Evolutionary conservation across 192 early-diverging fungal genomes (phyloP).

Genomic region (Pilaira anomala): DNA sequence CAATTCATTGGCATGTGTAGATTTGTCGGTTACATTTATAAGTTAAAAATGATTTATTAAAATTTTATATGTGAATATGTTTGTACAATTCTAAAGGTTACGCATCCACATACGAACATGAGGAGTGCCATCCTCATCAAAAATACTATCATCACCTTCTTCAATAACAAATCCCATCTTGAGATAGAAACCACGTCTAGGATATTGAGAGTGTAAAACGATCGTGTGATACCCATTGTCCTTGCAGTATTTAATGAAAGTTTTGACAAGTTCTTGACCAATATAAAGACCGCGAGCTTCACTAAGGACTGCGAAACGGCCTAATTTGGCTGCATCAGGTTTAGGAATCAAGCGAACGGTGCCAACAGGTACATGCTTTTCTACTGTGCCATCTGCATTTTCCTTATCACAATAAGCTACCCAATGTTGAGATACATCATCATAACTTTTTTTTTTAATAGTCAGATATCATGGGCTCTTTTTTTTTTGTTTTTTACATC

Average conservation of each 20-base stretch:
- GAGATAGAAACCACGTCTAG: slow-evolving; percentile 30
- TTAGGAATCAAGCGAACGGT: slow-evolving; percentile 23
- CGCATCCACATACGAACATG: slow-evolving; percentile 33
- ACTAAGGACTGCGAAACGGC: slow-evolving; percentile 25
- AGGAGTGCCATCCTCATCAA: slow-evolving; percentile 30
- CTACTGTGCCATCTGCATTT: neutral
- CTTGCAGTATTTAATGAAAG: slow-evolving; percentile 11
- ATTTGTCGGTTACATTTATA: no score
- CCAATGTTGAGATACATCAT: slow-evolving; percentile 9
- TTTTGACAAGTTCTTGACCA: slow-evolving; percentile 21
- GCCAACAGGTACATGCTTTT: slow-evolving; percentile 21
- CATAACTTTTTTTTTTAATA: neutral
- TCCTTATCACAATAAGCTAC: neutral
- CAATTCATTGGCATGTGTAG: no score
- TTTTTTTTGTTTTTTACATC: no score
- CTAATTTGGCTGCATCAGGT: slow-evolving; percentile 25
- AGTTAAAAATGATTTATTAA: no score
- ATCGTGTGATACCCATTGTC: neutral
- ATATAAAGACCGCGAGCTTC: slow-evolving; percentile 27
- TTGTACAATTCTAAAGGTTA: no score
- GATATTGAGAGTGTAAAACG: slow-evolving; percentile 25
- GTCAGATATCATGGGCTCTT: no score
- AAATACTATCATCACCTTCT: slow-evolving; percentile 26
- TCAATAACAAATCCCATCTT: slow-evolving; percentile 26
- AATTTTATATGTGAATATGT: no score